Conservation (phyloP, 1,284 basidiomycete species). For the Ustilago hordei region DNA sequence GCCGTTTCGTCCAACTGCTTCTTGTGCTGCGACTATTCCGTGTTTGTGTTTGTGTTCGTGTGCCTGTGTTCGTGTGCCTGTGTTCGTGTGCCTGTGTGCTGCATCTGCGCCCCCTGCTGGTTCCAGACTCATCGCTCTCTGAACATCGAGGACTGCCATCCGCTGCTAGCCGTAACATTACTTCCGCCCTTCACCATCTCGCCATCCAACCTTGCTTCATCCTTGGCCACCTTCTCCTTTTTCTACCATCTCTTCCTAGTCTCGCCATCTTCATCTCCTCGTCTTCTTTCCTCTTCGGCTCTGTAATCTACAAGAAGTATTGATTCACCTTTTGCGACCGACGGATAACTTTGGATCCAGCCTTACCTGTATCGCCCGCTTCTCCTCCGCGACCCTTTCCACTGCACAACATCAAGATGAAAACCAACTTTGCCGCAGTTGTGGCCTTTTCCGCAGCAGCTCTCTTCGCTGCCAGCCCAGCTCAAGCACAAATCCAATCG, state of each 20-base stretch:
- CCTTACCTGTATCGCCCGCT: not conserved
- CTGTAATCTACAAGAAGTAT: not conserved
- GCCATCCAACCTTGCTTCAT: slow-evolving; percentile 5
- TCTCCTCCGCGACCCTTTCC: not conserved
- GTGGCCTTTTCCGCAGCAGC: slow-evolving; percentile 35
- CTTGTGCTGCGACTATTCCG: not conserved
- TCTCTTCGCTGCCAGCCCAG: slow-evolving; percentile 23
- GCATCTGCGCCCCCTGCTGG: slow-evolving; percentile 3
- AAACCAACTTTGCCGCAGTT: slow-evolving; percentile 27
- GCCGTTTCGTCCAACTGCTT: slow-evolving; percentile 3
- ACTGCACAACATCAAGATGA: slow-evolving; percentile 20
- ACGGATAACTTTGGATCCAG: not conserved
- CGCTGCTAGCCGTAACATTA: not conserved
- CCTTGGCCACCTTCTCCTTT: not conserved
- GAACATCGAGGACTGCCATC: slow-evolving; percentile 4
- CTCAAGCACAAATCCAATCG: slow-evolving; percentile 26
- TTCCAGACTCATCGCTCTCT: not conserved
- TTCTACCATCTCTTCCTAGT: not conserved
- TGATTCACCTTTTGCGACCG: not conserved
- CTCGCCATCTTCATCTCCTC: slow-evolving; percentile 5
- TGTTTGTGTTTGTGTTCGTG: slow-evolving; percentile 3
- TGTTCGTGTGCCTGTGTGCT: not conserved
- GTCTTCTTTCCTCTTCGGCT: not conserved
- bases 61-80: not conserved
- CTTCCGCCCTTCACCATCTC: not conserved